Percentiles rank a stretch among this genome's conserved stretches.
Evolutionary conservation across 768 basidiomycete genomes (phyloP).

Genomic region (Pleurotus platypus): DNA sequence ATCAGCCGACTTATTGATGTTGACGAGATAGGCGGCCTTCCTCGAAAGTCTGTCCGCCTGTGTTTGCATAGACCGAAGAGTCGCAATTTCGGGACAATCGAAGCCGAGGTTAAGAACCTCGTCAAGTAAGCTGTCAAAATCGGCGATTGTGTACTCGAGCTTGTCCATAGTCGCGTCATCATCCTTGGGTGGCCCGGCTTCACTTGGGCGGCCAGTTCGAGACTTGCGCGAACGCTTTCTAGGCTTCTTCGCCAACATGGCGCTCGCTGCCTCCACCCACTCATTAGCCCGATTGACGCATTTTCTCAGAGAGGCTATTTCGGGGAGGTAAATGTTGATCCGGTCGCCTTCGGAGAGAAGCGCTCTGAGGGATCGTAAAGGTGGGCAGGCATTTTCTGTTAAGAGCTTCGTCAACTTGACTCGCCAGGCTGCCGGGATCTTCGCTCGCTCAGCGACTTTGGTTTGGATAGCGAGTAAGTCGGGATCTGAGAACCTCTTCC

Average conservation of each 20-base stretch:
- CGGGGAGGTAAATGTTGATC: constrained; percentile 70
- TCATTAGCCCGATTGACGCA: constrained; percentile 80
- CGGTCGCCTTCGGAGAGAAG: constrained; percentile 88
- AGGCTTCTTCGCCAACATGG: constrained; percentile 76
- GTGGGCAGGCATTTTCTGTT: constrained; percentile 64
- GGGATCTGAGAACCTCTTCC: constrained; percentile 79
- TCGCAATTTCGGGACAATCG: constrained; percentile 71
- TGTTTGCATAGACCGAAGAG: constrained; percentile 49
- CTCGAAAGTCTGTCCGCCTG: constrained; percentile 63
- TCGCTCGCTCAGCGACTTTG: constrained; percentile 69
- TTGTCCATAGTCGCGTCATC: constrained; percentile 61
- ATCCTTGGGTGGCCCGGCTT: constrained; percentile 18
- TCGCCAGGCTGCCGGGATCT: constrained; percentile 73
- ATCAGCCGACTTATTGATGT: constrained; percentile 33
- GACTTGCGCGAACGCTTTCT: constrained; percentile 71
- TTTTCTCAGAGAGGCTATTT: constrained; percentile 68
- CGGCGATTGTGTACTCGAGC: constrained; percentile 68
- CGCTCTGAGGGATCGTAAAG: constrained; percentile 73
- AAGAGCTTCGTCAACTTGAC: constrained; percentile 65
- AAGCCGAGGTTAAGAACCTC: constrained; percentile 83
- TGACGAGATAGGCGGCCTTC: constrained; percentile 52
- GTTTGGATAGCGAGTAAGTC: constrained; percentile 65
- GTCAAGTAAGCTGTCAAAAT: constrained; percentile 62
- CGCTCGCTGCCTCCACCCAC: constrained; percentile 85
- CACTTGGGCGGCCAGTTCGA: constrained; percentile 45